Evolutionary conservation across 306 rosid species (phyloP).

Genomic region (Nissolia schottii): DNA sequence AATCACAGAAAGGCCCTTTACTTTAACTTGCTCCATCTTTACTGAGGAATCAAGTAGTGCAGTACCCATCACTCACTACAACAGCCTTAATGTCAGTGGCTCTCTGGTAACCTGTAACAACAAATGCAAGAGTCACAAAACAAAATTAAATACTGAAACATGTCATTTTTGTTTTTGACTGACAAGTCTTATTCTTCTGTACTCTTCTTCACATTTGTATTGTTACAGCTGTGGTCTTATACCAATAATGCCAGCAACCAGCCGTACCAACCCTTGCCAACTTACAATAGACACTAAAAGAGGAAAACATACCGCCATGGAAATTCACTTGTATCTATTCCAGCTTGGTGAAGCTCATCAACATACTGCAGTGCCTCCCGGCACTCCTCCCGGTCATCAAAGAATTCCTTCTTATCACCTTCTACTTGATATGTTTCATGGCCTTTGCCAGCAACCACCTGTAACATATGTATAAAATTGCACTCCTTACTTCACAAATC

Average conservation of each 20-base stretch:
- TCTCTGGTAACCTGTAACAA: slow-evolving; percentile 79
- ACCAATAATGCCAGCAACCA: neutral
- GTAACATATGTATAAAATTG: slow-evolving; percentile 24
- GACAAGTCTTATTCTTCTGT: neutral
- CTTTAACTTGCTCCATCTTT: neutral
- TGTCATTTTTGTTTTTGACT: neutral
- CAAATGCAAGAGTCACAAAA: slow-evolving; percentile 20
- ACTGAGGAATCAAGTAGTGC: slow-evolving; percentile 4
- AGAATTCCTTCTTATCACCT: slow-evolving; percentile 72
- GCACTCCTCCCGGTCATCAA: slow-evolving; percentile 95
- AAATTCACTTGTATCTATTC: slow-evolving; percentile 95
- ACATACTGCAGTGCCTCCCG: slow-evolving; percentile 91
- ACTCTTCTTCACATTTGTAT: neutral
- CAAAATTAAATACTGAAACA: slow-evolving; percentile 15
- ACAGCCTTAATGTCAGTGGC: slow-evolving; percentile 53
- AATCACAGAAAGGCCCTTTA: slow-evolving; percentile 11
- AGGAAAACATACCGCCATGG: slow-evolving; percentile 82
- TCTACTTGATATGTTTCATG: slow-evolving; percentile 77
- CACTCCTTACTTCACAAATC: slow-evolving; percentile 11
- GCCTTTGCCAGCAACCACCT: slow-evolving; percentile 98
- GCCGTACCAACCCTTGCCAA: neutral
- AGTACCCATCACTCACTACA: neutral
- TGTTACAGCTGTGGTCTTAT: neutral
- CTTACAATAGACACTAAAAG: neutral
- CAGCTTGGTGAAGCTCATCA: slow-evolving; percentile 96